Conservation (phyloP, 2,329 filamentous ascomycete species). For the Talaromyces sp. region DNA sequence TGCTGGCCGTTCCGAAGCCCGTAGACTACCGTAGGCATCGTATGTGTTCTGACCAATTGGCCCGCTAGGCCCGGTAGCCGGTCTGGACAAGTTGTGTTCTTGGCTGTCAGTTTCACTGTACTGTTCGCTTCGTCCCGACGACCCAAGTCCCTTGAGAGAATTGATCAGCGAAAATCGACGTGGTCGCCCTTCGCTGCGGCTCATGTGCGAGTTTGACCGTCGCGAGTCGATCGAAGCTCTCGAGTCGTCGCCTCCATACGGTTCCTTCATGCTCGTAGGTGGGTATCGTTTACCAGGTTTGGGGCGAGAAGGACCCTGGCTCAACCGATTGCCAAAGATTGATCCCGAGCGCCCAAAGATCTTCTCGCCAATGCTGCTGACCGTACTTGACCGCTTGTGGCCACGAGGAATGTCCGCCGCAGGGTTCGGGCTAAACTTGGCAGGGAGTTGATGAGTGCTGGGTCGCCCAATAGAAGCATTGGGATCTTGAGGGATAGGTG, state of each 20-base stretch:
- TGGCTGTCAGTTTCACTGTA: constrained; percentile 44
- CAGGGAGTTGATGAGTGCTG: constrained; percentile 53
- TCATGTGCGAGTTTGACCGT: constrained; percentile 66
- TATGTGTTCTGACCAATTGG: constrained; percentile 23
- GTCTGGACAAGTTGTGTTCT: constrained; percentile 21
- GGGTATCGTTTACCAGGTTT: constrained; percentile 67
- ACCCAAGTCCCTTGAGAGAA: constrained; percentile 60
- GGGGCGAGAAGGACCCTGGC: constrained; percentile 34
- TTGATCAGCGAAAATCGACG: constrained; percentile 69
- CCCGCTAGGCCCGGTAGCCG: constrained; percentile 30
- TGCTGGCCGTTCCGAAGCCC: constrained; percentile 18
- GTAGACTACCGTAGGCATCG: background rate
- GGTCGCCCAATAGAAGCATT: constrained; percentile 56
- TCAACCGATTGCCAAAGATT: constrained; percentile 60
- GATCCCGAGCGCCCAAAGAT: constrained; percentile 80
- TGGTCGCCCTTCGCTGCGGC: constrained; percentile 60
- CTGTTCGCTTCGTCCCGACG: constrained; percentile 50
- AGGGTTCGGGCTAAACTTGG: constrained; percentile 54
- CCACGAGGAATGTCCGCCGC: constrained; percentile 42
- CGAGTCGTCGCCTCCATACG: constrained; percentile 55
- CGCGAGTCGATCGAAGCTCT: constrained; percentile 69
- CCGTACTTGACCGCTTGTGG: constrained; percentile 69
- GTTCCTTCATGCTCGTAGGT: constrained; percentile 82
- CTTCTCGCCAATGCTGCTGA: constrained; percentile 76
- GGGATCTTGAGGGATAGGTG: constrained; percentile 55